These are phyloP conservation scores for Neurospora sp. DNA, from an alignment of 495 filamentous ascomycete genomes.

Conservation along the genomic window DNA sequence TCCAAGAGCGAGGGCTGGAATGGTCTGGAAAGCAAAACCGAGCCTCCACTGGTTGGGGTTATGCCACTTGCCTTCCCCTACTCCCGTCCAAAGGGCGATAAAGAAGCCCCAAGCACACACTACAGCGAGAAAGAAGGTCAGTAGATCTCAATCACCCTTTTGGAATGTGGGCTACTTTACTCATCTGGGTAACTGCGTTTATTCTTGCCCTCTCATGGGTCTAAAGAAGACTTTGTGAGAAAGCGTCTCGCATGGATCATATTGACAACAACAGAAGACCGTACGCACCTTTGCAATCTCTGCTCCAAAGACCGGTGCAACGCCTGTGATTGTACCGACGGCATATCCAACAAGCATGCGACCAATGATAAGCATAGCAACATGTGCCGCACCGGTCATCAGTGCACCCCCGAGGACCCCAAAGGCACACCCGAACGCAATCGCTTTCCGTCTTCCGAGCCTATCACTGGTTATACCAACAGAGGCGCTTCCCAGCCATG, in stretches of 20 bases:
- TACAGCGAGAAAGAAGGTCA: constrained; percentile 15
- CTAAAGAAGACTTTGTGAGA: constrained; percentile 23
- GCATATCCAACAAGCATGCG: constrained; percentile 41
- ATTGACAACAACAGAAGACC: constrained; percentile 18
- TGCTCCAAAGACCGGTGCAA: constrained; percentile 36
- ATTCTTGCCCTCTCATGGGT: constrained; percentile 40
- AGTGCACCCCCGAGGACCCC: constrained; percentile 38
- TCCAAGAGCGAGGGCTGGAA: constrained; percentile 40
- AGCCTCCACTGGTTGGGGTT: constrained; percentile 42
- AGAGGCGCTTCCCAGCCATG: constrained; percentile 41
- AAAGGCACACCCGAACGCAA: constrained; percentile 39
- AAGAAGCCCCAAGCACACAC: constrained; percentile 47
- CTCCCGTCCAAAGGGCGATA: constrained; percentile 31
- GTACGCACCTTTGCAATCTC: constrained; percentile 27
- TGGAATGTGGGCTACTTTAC: not conserved
- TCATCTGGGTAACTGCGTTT: constrained; percentile 33
- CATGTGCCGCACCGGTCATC: constrained; percentile 38
- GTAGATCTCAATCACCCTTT: not conserved
- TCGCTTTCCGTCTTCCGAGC: constrained; percentile 35
- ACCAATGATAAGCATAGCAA: constrained; percentile 45
- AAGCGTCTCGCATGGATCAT: constrained; percentile 17
- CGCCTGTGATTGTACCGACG: constrained; percentile 41
- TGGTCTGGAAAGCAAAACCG: constrained; percentile 43
- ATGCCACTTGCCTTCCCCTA: constrained; percentile 29
- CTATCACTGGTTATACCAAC: constrained; percentile 36